These are phyloP conservation scores for Tilletia setariae DNA, from an alignment of 1,284 basidiomycete species.

Conservation along the genomic window DNA sequence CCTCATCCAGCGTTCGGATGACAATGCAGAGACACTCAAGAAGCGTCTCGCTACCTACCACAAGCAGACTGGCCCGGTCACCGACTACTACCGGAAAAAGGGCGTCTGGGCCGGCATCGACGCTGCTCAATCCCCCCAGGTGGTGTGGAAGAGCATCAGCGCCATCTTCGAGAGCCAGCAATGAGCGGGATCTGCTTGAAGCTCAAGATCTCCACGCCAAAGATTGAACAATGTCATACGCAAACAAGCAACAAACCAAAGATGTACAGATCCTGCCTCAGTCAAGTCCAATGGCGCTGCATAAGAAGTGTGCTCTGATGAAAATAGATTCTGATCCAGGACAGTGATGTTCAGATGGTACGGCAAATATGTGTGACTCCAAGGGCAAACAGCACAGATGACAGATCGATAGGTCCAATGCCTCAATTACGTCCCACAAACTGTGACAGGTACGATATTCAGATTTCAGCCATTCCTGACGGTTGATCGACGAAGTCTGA, in stretches of 20 bases:
- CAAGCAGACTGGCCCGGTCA: slow-evolving; percentile 86
- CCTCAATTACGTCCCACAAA: slow-evolving; percentile 77
- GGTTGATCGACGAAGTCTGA: neutral
- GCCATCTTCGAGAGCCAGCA: slow-evolving; percentile 49
- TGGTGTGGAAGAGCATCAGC: slow-evolving; percentile 82
- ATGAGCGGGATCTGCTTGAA: too few relatives aligned
- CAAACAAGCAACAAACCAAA: too few relatives aligned
- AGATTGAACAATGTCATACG: too few relatives aligned
- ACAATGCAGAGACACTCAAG: slow-evolving; percentile 72
- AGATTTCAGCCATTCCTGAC: neutral
- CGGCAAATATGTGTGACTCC: neutral
- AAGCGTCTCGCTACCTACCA: slow-evolving; percentile 87
- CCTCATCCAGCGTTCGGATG: slow-evolving; percentile 62
- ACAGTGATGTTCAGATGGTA: too few relatives aligned
- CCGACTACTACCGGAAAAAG: slow-evolving; percentile 92
- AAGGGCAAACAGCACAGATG: too few relatives aligned
- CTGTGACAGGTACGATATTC: neutral
- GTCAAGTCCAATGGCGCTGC: too few relatives aligned
- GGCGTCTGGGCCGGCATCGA: slow-evolving; percentile 68
- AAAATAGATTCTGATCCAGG: too few relatives aligned
- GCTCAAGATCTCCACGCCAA: too few relatives aligned
- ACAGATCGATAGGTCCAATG: neutral
- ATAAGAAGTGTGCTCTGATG: too few relatives aligned
- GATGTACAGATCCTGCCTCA: too few relatives aligned
- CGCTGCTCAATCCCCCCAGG: slow-evolving; percentile 82